A percentile compares a stretch with the other conserved stretches of the same genome.
Conservation (phyloP, 2,329 filamentous ascomycete genomes). For the Neophaeococcomyces mojaviensis region DNA sequence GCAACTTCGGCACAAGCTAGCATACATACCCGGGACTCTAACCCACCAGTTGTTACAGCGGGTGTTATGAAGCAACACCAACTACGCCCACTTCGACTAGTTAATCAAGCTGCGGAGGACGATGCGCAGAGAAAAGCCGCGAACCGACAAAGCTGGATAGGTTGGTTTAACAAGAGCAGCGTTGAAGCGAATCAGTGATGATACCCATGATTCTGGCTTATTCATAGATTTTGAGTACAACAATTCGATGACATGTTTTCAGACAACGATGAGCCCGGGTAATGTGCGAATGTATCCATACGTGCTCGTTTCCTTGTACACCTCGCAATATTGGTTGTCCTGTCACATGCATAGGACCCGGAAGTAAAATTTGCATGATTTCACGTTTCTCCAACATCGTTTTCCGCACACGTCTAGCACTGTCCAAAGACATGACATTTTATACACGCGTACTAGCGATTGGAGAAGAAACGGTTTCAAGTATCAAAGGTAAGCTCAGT, state of each 20-base stretch:
- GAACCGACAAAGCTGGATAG: constrained; percentile 41
- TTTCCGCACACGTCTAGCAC: no score
- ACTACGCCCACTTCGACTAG: constrained; percentile 74
- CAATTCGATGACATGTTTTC: background rate
- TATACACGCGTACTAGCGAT: no score
- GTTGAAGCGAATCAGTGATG: constrained; percentile 6
- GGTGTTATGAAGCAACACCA: constrained; percentile 60
- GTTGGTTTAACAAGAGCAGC: constrained; percentile 33
- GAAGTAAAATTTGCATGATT: no score
- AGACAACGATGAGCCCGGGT: no score
- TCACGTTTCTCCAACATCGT: no score
- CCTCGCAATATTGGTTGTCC: no score
- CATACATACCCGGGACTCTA: constrained; percentile 38
- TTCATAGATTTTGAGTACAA: constrained; percentile 4
- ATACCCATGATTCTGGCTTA: background rate
- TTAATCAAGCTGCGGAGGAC: constrained; percentile 57
- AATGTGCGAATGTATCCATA: no score
- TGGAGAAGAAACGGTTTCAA: no score
- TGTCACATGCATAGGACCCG: no score
- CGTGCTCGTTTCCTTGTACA: no score
- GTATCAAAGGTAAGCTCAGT: no score
- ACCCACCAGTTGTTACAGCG: constrained; percentile 5
- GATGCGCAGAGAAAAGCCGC: constrained; percentile 36
- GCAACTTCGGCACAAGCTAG: constrained; percentile 39
- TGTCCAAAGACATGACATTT: no score